These are phyloP conservation scores for Cerrena zonata DNA, from an alignment of 1,284 basidiomycete genomes.

Conservation along the genomic window DNA sequence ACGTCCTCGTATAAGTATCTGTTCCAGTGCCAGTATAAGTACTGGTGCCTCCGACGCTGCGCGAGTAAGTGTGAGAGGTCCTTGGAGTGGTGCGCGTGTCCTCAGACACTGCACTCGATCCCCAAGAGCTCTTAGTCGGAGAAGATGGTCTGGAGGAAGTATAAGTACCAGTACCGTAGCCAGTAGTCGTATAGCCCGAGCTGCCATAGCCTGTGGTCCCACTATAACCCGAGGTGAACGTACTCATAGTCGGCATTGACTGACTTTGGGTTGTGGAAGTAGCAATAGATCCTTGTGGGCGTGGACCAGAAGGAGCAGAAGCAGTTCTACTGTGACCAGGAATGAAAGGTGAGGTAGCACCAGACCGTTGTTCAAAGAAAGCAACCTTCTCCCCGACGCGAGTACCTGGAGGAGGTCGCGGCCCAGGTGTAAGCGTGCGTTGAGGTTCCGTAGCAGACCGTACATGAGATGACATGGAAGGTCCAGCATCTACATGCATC, in stretches of 20 bases:
- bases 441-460: slow-evolving; percentile 29
- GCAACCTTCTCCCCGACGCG: slow-evolving; percentile 68
- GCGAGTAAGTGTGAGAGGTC: slow-evolving; percentile 18
- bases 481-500: slow-evolving; percentile 13
- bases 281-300: slow-evolving; percentile 48
- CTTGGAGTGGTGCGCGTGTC: slow-evolving; percentile 32
- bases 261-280: slow-evolving; percentile 33
- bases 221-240: slow-evolving; percentile 24
- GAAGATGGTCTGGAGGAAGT: too few relatives aligned
- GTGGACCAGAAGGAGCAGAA: slow-evolving; percentile 48
- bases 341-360: slow-evolving; percentile 22
- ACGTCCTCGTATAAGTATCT: neutral
- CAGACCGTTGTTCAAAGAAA: slow-evolving; percentile 57
- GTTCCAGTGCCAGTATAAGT: slow-evolving; percentile 25
- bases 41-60: slow-evolving; percentile 15
- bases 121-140: slow-evolving; percentile 38
- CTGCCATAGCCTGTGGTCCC: slow-evolving; percentile 27
- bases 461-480: slow-evolving; percentile 19
- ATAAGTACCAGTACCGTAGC: too few relatives aligned
- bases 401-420: slow-evolving; percentile 30
- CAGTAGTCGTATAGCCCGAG: slow-evolving; percentile 22
- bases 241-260: slow-evolving; percentile 35
- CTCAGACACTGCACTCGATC: slow-evolving; percentile 26
- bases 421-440: slow-evolving; percentile 37
- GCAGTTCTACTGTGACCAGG: slow-evolving; percentile 43